Evolutionary conservation across 192 early-diverging fungal genomes (phyloP).

Genomic region (Mortierella antarctica): DNA sequence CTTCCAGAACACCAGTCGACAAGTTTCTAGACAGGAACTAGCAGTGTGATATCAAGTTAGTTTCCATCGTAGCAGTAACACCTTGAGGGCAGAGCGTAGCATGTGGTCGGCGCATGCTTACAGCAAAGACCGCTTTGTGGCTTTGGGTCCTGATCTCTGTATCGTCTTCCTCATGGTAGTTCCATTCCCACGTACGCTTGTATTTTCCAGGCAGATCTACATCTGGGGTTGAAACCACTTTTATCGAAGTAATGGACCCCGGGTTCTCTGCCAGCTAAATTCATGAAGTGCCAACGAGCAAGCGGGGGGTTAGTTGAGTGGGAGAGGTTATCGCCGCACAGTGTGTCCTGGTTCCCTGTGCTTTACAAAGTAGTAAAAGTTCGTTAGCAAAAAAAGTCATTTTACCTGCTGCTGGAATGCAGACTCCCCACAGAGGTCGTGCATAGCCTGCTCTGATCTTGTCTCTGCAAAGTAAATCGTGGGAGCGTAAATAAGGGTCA

Average conservation of each 20-base stretch:
- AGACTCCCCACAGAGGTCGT: slow-evolving; percentile 16
- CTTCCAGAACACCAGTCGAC: slow-evolving; percentile 8
- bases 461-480: slow-evolving; percentile 43
- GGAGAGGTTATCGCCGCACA: not conserved
- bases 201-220: not conserved
- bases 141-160: slow-evolving; percentile 2
- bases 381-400: too few relatives aligned
- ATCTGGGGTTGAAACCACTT: not conserved
- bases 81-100: not conserved
- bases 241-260: slow-evolving; percentile 15
- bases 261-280: slow-evolving; percentile 12
- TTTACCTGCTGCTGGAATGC: slow-evolving; percentile 33
- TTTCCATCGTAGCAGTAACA: not conserved
- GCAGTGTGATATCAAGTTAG: not conserved
- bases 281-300: not conserved
- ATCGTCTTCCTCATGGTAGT: not conserved
- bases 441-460: slow-evolving; percentile 24
- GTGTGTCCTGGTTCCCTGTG: not conserved
- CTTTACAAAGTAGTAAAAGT: not conserved
- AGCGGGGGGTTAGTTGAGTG: not conserved
- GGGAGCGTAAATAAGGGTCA: not conserved
- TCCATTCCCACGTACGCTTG: slow-evolving; percentile 25
- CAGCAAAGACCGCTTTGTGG: slow-evolving; percentile 39
- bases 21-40: slow-evolving; percentile 21
- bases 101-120: slow-evolving; percentile 7